Evolutionary conservation across 768 basidiomycete genomes (phyloP), one percentile per base, ranked within the genome.

Genomic region (Leccinum ochraceum): DNA sequence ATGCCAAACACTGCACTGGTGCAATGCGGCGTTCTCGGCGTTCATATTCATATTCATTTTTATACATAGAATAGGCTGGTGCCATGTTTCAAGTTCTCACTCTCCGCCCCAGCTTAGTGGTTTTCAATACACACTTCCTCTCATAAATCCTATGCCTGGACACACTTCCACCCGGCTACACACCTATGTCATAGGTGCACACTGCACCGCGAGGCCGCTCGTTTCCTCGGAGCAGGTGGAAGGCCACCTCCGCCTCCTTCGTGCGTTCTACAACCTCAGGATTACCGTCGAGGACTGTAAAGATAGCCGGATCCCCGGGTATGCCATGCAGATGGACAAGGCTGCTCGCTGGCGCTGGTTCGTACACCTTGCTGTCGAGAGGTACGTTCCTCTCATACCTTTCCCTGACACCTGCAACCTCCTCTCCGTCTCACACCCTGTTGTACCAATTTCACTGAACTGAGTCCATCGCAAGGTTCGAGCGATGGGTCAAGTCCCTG

Each of bases 331-430:
- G 30, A 68, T 79, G 66, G 66, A 70, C 11, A 66, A 56, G 17
- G 67, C 67, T 0, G 56, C 65, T 28, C 70, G 78, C 50, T 79
- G 78, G 78, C 64, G 66, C 1, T 79, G 79, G 79, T 79, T 79
- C 61, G 67, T 80, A 30, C 63, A 69, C 26, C 63, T 79, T 11
- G 78, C 79, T 3, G 71, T 77, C 6, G 76, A 79, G 50, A 68
- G 78, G 78, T 74, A 42, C 8, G 65, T 67, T 20, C 13, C 4
- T 42, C 22, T 16, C n/a, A 36, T 42, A n/a, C 17, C 42, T 10
- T n/a, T 5, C 30, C 6, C 24, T n/a, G n/a, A 10, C 24, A 6
- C 14, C 39, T 28, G 24, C 46, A 2, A 49, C 9, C 22, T 3
- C 32, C n/a, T 3, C 22, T 3, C 34, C 3, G 16, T 51, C 36